phyloP scores from a whole-genome alignment of 2,329 filamentous ascomycete genomes.

The Colletotrichum australisinense region DNA sequence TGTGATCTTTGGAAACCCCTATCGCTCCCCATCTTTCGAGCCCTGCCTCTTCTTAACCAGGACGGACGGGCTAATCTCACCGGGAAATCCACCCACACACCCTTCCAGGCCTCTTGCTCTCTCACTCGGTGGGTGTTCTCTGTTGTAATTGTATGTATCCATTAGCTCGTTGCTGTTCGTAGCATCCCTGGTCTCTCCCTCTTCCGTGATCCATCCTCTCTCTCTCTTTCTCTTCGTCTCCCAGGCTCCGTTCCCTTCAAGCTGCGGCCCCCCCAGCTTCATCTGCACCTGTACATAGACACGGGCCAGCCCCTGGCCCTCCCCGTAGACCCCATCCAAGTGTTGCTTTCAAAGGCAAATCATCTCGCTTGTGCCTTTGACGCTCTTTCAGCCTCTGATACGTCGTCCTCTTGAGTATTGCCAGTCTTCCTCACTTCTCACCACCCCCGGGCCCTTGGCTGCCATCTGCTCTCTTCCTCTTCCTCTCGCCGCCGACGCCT shows the following conservation, averaged over 20 bases:
- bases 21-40: constrained; percentile 42
- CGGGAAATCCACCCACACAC: constrained; percentile 55
- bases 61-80: constrained; percentile 54
- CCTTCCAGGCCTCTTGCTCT: constrained; percentile 21
- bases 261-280: constrained; percentile 21
- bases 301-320: constrained; percentile 39
- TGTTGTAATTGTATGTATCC: background rate
- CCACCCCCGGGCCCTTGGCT: background rate
- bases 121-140: background rate
- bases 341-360: constrained; percentile 57
- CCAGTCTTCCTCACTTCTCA: constrained; percentile 28
- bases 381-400: constrained; percentile 59
- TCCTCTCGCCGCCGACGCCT: constrained; percentile 3
- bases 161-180: background rate
- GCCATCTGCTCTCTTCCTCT: constrained; percentile 2
- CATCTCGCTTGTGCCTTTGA: constrained; percentile 64
- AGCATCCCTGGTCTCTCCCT: background rate
- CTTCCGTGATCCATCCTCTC: background rate
- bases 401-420: constrained; percentile 39
- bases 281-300: constrained; percentile 38
- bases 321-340: constrained; percentile 44
- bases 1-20: constrained; percentile 42
- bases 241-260: background rate
- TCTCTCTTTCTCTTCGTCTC: background rate
- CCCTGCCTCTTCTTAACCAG: constrained; percentile 33